These are phyloP conservation scores for Funneliformis geosporum DNA, from an alignment of 192 early-diverging fungal genomes.

Conservation along the genomic window DNA sequence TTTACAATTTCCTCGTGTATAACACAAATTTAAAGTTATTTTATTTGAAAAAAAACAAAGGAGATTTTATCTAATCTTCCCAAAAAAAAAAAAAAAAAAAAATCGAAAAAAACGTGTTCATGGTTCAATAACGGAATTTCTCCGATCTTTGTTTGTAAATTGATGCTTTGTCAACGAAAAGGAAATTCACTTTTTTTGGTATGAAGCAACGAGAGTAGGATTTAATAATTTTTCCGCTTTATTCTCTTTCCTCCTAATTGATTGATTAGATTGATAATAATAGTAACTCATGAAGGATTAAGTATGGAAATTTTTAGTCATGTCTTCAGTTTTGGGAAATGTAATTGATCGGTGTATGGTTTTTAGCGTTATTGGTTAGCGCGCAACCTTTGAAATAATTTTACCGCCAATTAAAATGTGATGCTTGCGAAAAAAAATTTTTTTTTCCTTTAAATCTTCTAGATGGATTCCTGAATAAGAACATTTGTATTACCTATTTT, in stretches of 20 bases:
- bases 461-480: background rate
- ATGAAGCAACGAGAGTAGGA: background rate
- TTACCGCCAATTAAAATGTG: background rate
- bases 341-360: background rate
- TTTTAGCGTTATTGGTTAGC: background rate
- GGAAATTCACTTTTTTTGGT: background rate
- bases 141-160: background rate
- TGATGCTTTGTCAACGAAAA: background rate
- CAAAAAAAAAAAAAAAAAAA: background rate
- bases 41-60: background rate
- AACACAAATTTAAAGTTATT: background rate
- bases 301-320: background rate
- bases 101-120: background rate
- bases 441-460: background rate
- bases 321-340: background rate
- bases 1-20: background rate
- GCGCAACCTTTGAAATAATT: background rate
- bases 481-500: background rate
- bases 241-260: too few relatives aligned
- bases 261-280: background rate
- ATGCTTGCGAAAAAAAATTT: background rate
- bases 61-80: too few relatives aligned
- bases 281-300: background rate
- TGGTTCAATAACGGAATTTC: background rate
- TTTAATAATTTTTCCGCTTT: background rate